phyloP scores from a whole-genome alignment of 1,284 basidiomycete species.

The Melampsora abietis-canadensis region DNA sequence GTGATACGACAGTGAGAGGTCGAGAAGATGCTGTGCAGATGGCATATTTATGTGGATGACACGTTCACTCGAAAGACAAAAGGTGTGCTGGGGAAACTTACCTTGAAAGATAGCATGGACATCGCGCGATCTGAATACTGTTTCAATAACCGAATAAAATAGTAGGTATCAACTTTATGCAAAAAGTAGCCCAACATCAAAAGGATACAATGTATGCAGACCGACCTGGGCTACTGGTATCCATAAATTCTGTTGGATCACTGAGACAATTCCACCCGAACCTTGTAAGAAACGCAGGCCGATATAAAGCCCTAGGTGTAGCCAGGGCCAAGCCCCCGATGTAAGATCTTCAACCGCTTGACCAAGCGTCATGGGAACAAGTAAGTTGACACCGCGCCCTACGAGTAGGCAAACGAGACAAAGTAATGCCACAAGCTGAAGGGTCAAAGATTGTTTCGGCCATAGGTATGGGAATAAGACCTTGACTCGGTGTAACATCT shows the following conservation, averaged over 20 bases:
- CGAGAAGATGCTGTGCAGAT: conserved; percentile 47
- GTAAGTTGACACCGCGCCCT: conserved; percentile 71
- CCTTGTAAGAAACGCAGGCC: conserved; percentile 55
- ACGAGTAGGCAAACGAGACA: conserved; percentile 68
- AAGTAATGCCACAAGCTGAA: conserved; percentile 70
- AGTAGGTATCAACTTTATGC: conserved; percentile 13
- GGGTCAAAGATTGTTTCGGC: conserved; percentile 65
- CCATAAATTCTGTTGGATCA: conserved; percentile 51
- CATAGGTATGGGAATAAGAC: conserved; percentile 74
- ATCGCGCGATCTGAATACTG: conserved; percentile 48
- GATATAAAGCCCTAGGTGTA: conserved; percentile 51
- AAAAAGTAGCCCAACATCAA: conserved; percentile 6
- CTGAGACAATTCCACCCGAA: conserved; percentile 53
- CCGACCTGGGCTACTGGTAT: conserved; percentile 79
- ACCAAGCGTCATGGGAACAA: conserved; percentile 70
- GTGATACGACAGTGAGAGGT: conserved; percentile 78
- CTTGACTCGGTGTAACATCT: conserved; percentile 55
- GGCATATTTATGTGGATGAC: not conserved
- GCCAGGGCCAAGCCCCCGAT: conserved; percentile 50
- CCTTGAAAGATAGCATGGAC: conserved; percentile 1
- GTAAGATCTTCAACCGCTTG: conserved; percentile 60
- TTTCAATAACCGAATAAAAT: no score
- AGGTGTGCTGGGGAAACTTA: not conserved
- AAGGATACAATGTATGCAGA: conserved; percentile 56
- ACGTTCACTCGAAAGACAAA: not conserved